Base-by-base conservation (phyloP, 495 filamentous ascomycete genomes). In the Lineolata rhizophorae region DNA sequence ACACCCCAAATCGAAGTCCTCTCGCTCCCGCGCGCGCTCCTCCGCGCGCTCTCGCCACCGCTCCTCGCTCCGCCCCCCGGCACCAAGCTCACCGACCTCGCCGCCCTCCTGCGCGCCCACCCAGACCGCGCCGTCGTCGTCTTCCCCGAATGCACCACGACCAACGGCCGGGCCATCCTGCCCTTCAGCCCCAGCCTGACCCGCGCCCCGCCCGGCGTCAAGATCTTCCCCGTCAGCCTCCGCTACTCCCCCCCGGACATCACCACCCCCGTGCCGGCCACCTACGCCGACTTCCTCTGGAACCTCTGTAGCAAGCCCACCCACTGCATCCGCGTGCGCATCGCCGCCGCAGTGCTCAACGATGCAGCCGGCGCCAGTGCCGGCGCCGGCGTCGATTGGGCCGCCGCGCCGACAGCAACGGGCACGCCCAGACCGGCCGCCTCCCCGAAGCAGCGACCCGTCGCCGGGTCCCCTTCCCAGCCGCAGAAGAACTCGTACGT, bases 131-230 rank as follows among this genome's bases (percentile, higher is more conserved):
- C 74, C 22, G 63, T 97, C 41, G 80, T 74, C 31, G 64, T 91
- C 1, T 93, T 93, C 53, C 82, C 85, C 2, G 85, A 94, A 49
- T 78, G 75, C 56, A 92, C 75, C 6, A 91, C 85, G 1, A 92
- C 84, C 19, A 97, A 97, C 47, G 81, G 83, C 32, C 69, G 74
- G 30, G 87, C 71, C n/a, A 85, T 95, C 42, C 54, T 99, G 3
- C 73, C 80, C 0, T 67, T 93, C 34, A 74, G 73, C 26, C 76
- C 70, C 0, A 68, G 68, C 25, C 61, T 99, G 1, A 54, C 83
- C 1, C 61, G 64, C 10, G 62, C 65, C 0, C 70, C 76, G 0
- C 39, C 63, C 13, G 51, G 63, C 20, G 66, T 65, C 3, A 71
- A 68, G 45, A 77, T 99, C 38, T 95, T 85, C 55, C 85, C 87